phyloP scores from a whole-genome alignment of 2,329 filamentous ascomycete species.

The Cryphonectria parasitica region DNA sequence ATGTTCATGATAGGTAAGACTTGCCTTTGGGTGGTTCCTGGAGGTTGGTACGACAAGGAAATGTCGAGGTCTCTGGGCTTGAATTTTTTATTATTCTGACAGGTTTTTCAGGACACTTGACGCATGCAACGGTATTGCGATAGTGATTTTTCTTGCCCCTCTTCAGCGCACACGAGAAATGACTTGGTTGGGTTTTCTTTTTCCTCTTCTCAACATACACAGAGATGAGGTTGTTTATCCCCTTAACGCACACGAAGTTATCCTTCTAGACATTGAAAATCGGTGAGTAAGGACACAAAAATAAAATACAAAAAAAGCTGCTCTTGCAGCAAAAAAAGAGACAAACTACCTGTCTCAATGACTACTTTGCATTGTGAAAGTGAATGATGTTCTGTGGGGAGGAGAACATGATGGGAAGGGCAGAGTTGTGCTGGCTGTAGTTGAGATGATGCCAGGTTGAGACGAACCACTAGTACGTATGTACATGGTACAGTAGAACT shows the following conservation, averaged over 20 bases:
- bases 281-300: conserved; percentile 12
- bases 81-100: no score
- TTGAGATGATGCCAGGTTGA: no score
- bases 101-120: no score
- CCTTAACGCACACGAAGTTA: not conserved
- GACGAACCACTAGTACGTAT: no score
- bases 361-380: not conserved
- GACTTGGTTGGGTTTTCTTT: not conserved
- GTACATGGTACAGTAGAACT: not conserved
- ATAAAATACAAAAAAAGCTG: conserved; percentile 23
- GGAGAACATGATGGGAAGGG: no score
- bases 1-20: no score
- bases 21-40: not conserved
- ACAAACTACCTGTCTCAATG: not conserved
- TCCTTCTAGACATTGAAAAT: not conserved
- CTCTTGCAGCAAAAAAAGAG: conserved; percentile 15
- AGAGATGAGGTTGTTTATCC: not conserved
- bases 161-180: no score
- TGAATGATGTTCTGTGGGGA: not conserved
- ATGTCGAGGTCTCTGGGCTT: no score
- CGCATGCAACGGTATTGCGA: no score
- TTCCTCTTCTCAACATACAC: not conserved
- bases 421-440: no score
- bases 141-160: no score
- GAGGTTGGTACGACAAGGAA: not conserved